phyloP scores from a whole-genome alignment of 371 early-diverging fungal species.

The Cokeromyces recurvatus region DNA sequence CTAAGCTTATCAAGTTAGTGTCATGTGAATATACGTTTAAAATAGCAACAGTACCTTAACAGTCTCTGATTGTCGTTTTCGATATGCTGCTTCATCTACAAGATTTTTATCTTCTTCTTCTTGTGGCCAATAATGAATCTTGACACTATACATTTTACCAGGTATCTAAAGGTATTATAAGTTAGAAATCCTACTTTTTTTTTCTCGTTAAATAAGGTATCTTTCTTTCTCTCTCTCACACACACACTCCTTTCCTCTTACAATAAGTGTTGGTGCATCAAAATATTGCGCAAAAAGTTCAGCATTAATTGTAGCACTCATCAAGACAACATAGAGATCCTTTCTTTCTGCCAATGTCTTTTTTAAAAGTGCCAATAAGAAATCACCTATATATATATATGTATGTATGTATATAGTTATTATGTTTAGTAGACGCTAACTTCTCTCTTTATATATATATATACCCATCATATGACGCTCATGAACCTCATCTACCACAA shows the following conservation, averaged over 20 bases:
- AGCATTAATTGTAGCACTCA: constrained; percentile 80
- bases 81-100: constrained; percentile 44
- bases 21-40: no score
- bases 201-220: no score
- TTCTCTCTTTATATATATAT: no score
- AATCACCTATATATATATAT: constrained; percentile 38
- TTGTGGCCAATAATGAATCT: constrained; percentile 42
- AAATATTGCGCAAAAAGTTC: constrained; percentile 62
- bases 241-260: no score
- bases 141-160: constrained; percentile 50
- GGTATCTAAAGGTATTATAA: constrained; percentile 37
- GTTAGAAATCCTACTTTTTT: no score
- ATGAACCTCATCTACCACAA: constrained; percentile 78
- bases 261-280: constrained; percentile 43
- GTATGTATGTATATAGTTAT: no score
- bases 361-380: constrained; percentile 53
- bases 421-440: no score
- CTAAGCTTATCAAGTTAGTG: constrained; percentile 4
- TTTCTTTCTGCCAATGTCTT: constrained; percentile 36
- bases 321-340: constrained; percentile 57
- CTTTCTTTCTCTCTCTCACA: no score
- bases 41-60: constrained; percentile 24
- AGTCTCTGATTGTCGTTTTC: constrained; percentile 34
- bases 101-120: constrained; percentile 48
- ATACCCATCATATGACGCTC: constrained; percentile 58